phyloP scores from a whole-genome alignment of 2,329 filamentous ascomycete species.

The Purpureocillium lavendulum region DNA sequence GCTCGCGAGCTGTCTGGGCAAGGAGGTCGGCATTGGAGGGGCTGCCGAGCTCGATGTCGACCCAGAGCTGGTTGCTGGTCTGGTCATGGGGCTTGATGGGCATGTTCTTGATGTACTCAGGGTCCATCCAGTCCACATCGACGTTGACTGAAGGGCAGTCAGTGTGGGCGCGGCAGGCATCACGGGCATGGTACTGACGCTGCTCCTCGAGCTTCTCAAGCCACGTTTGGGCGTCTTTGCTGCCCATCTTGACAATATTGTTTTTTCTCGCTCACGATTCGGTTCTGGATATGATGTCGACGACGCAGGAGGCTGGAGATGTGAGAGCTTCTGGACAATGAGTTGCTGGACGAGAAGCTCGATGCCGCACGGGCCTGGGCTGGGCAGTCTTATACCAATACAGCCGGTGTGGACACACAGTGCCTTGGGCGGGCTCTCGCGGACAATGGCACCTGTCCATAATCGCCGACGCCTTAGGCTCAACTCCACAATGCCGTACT shows the following conservation, averaged over 20 bases:
- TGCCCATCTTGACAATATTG: constrained; percentile 19
- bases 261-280: no score
- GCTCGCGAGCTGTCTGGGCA: constrained; percentile 29
- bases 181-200: constrained; percentile 16
- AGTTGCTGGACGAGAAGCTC: no score
- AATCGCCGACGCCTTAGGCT: no score
- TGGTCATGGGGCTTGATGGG: constrained; percentile 36
- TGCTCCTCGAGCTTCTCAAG: constrained; percentile 34
- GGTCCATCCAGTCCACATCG: constrained; percentile 44
- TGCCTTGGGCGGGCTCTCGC: no score
- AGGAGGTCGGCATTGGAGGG: constrained; percentile 34
- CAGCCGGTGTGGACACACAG: no score
- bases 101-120: constrained; percentile 36
- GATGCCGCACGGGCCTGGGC: no score
- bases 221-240: constrained; percentile 21
- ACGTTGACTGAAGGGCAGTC: constrained; percentile 30
- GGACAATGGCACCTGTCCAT: no score
- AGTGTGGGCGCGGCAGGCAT: neutral
- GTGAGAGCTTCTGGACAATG: no score
- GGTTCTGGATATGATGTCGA: no score
- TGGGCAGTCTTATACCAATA: no score
- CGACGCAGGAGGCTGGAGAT: no score
- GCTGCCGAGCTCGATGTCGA: constrained; percentile 35
- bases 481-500: no score
- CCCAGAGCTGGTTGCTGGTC: constrained; percentile 41